A percentile compares a stretch with the other conserved stretches of the same genome.
These are phyloP conservation scores for Chrysoporthe austroafricana DNA, from an alignment of 2,329 filamentous ascomycete species.

Conservation along the genomic window DNA sequence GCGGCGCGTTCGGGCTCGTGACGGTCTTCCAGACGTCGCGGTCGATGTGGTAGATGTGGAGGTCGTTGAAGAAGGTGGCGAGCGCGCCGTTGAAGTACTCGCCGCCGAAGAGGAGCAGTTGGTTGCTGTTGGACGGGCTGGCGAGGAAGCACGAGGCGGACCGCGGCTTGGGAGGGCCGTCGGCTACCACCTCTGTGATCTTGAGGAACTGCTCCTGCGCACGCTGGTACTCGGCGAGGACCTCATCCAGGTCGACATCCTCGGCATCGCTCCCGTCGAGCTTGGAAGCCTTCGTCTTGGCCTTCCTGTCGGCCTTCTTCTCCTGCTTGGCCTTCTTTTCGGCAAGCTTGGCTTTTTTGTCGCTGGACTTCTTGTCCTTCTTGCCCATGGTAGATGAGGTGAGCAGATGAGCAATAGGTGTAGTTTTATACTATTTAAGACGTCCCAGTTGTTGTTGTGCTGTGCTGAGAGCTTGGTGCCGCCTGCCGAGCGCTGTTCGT, in stretches of 20 bases:
- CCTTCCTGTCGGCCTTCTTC: slow-evolving; percentile 88
- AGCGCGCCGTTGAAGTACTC: slow-evolving; percentile 94
- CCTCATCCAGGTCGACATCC: slow-evolving; percentile 89
- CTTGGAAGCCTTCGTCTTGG: slow-evolving; percentile 71
- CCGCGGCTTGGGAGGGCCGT: slow-evolving; percentile 75
- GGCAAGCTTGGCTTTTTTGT: slow-evolving; percentile 53
- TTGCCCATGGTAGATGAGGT: slow-evolving; percentile 43
- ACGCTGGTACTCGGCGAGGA: slow-evolving; percentile 89
- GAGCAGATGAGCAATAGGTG: neutral
- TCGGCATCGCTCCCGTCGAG: slow-evolving; percentile 84
- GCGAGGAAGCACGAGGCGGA: slow-evolving; percentile 82
- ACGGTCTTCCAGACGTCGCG: slow-evolving; percentile 89
- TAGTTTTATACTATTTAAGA: neutral
- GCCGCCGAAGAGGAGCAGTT: slow-evolving; percentile 89
- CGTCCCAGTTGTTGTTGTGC: neutral
- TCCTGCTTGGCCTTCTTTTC: slow-evolving; percentile 79
- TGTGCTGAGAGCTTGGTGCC: neutral
- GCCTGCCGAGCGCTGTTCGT: neutral
- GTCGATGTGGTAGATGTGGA: slow-evolving; percentile 75
- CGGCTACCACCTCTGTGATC: slow-evolving; percentile 78
- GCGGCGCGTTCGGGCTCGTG: slow-evolving; percentile 86
- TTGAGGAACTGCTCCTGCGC: slow-evolving; percentile 94
- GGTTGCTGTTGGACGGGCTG: slow-evolving; percentile 83
- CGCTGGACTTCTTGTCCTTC: slow-evolving; percentile 47
- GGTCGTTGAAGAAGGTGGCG: slow-evolving; percentile 71